phyloP scores from a whole-genome alignment of 306 rosid genomes.

The Prunus dulcis region DNA sequence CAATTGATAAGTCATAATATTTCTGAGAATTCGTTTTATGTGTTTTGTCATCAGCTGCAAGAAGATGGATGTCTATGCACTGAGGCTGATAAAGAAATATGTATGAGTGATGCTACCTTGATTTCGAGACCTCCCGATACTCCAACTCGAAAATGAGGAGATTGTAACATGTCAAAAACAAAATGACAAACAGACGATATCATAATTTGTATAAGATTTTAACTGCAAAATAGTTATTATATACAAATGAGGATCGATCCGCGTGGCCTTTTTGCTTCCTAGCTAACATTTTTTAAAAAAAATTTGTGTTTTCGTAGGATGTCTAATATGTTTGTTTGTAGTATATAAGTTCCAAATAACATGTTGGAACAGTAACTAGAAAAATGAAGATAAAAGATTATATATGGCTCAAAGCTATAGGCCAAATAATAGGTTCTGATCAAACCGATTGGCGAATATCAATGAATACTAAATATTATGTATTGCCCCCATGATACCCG shows the following conservation, averaged over 20 bases:
- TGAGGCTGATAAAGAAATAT: neutral
- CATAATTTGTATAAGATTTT: neutral
- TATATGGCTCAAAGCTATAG: neutral
- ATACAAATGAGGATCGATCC: slow-evolving; percentile 11
- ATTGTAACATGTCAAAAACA: slow-evolving; percentile 4
- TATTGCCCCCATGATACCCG: too few species aligned
- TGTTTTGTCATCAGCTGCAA: slow-evolving; percentile 12
- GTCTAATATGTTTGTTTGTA: neutral
- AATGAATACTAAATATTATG: too few species aligned
- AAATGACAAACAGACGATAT: neutral
- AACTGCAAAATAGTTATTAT: neutral
- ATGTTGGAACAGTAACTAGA: neutral
- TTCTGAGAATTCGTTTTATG: neutral
- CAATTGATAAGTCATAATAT: neutral
- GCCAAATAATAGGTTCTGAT: neutral
- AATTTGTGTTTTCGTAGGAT: neutral
- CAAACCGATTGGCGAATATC: too few species aligned
- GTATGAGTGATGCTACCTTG: slow-evolving; percentile 5
- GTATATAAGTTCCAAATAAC: neutral
- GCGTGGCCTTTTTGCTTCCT: slow-evolving; percentile 1
- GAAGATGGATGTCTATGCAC: neutral
- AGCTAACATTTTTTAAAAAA: neutral
- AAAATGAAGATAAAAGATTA: neutral
- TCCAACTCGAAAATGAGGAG: slow-evolving; percentile 3
- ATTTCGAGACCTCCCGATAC: neutral